Percentiles rank a stretch among this genome's conserved stretches.
phyloP scores from a whole-genome alignment of 768 basidiomycete genomes.

The Kwoniella pini region DNA sequence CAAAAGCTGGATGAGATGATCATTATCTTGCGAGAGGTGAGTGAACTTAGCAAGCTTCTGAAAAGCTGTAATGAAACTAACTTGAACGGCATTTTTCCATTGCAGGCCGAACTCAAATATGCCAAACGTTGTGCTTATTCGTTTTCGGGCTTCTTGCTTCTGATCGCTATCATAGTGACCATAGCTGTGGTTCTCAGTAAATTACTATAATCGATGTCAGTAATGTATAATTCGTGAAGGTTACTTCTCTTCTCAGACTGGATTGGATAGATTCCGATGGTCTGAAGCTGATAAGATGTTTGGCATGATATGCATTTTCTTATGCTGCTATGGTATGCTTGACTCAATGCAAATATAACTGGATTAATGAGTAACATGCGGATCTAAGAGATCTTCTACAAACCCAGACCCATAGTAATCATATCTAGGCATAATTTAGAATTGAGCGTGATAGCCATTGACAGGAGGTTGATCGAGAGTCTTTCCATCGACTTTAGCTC shows the following conservation, averaged over 20 bases:
- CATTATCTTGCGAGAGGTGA: slow-evolving; percentile 40
- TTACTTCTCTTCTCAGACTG: too few relatives aligned
- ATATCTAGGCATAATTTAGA: not conserved
- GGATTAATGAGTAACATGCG: too few relatives aligned
- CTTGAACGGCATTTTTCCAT: slow-evolving; percentile 20
- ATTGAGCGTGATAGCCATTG: slow-evolving; percentile 20
- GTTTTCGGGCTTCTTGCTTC: slow-evolving; percentile 16
- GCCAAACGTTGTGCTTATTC: slow-evolving; percentile 38
- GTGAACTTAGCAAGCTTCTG: not conserved
- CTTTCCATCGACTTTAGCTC: slow-evolving; percentile 12
- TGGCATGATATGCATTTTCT: too few relatives aligned
- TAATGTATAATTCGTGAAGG: too few relatives aligned
- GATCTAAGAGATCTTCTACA: not conserved
- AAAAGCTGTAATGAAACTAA: too few relatives aligned
- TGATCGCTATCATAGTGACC: slow-evolving; percentile 24
- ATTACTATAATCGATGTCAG: not conserved
- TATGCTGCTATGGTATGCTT: too few relatives aligned
- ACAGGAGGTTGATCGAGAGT: slow-evolving; percentile 11
- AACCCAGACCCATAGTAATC: not conserved
- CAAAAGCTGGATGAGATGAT: slow-evolving; percentile 50
- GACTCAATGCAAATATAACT: too few relatives aligned
- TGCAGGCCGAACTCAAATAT: slow-evolving; percentile 47
- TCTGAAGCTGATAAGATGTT: too few relatives aligned
- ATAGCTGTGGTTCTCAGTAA: slow-evolving; percentile 19
- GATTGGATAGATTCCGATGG: too few relatives aligned